Conservation (phyloP, 2,329 filamentous ascomycete genomes). For the Cryphonectria parasitica region DNA sequence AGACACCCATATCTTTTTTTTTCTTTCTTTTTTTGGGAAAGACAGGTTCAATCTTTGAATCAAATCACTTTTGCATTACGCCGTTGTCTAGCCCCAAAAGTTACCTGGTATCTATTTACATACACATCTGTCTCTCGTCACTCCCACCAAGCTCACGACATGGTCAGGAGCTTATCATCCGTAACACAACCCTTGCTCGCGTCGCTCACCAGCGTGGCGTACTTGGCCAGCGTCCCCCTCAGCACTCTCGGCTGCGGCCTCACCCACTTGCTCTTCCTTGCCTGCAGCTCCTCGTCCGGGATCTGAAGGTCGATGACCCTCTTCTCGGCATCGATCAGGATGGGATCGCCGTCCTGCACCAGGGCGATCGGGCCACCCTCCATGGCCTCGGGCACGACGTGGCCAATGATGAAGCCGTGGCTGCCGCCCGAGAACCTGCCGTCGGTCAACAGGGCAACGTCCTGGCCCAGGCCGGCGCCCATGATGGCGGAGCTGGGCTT, state of each 20-base stretch:
- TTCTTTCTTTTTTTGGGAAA: neutral
- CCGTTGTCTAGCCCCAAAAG: slow-evolving; percentile 26
- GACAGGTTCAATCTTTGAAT: neutral
- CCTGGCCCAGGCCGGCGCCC: slow-evolving; percentile 80
- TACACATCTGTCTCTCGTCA: neutral
- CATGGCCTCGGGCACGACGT: slow-evolving; percentile 85
- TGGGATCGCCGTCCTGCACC: slow-evolving; percentile 78
- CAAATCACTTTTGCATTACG: slow-evolving; percentile 22
- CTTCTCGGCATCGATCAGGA: slow-evolving; percentile 81
- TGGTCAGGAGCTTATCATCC: slow-evolving; percentile 42
- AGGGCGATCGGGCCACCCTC: slow-evolving; percentile 84
- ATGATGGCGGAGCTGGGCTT: slow-evolving; percentile 93
- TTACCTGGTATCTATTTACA: slow-evolving; percentile 27
- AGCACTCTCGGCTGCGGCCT: slow-evolving; percentile 61
- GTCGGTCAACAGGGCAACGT: slow-evolving; percentile 75
- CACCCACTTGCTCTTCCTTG: slow-evolving; percentile 63
- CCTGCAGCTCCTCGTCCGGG: slow-evolving; percentile 64
- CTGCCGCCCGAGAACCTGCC: slow-evolving; percentile 79
- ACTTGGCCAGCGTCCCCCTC: slow-evolving; percentile 72
- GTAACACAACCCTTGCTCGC: slow-evolving; percentile 65
- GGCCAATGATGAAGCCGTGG: slow-evolving; percentile 86
- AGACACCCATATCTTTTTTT: neutral
- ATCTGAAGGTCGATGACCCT: slow-evolving; percentile 70
- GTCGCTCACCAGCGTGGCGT: slow-evolving; percentile 63
- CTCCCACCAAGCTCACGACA: slow-evolving; percentile 15